Evolutionary conservation across 768 basidiomycete species (phyloP), one percentile per base, ranked within the genome.

Genomic region (Pulveroboletus sp.): DNA sequence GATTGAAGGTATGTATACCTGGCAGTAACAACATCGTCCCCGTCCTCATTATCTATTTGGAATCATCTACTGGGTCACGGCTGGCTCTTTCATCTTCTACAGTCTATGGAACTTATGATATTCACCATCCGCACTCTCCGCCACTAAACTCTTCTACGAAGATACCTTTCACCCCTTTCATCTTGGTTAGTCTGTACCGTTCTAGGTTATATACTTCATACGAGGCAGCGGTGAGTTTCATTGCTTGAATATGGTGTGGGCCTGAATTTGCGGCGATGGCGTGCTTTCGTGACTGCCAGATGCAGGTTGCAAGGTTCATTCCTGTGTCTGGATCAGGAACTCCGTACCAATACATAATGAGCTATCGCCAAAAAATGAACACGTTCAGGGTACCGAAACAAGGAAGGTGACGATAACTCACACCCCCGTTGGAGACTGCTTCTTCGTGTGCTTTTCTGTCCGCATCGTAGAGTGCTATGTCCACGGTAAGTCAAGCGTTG

Each of bases 281-380:
- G 53, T 93, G 86, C 57, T 78, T 78, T 6, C 93, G 83, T 37
- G 87, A 90, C 69, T 88, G 85, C 94, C 95, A 98, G 37, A 98
- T 86, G 71, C 94, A 97, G 15, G 93, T 96, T 8, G 94, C 93
- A 47, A 96, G 80, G 67, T 97, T 97, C 69, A 88, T 74, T 2
- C 92, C 84, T 0, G 88, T 87, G 33, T 74, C 65, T 43, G 77
- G 76, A 57, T 89, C 72, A 1, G 93, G 93, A 28, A 85, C 76
- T 9, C 93, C 93, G 58, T 93, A 94, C 94, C 95, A 97, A 67
- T 97, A 97, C 64, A 94, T 74, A 45, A 96, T 79, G 30, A 97
- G 73, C 81, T 90, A 50, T 36, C 42, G 33, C 18, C 21, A 21
- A 39, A 31, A 37, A 36, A 48, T 52, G 17, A 8, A 12, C 9